phyloP scores from a whole-genome alignment of 306 rosid species.

The Datisca glomerata region DNA sequence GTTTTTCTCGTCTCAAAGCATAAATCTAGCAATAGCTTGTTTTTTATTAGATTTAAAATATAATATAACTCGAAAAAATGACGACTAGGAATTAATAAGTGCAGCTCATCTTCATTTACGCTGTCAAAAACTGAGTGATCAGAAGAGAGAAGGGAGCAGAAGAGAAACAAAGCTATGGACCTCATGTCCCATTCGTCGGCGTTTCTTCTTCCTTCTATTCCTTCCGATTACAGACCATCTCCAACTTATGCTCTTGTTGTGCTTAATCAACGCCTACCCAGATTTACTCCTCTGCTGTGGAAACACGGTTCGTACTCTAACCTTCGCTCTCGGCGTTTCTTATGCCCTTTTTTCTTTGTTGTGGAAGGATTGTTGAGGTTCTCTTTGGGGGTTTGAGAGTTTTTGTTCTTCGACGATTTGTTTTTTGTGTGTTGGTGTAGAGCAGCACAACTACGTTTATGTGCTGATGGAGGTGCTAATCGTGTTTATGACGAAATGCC shows the following conservation, averaged over 20 bases:
- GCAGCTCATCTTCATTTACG: too few species aligned
- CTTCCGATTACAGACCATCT: constrained; percentile 12
- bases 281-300: constrained; percentile 79
- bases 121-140: neutral
- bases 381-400: neutral
- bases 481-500: constrained; percentile 81
- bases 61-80: too few species aligned
- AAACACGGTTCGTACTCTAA: constrained; percentile 40
- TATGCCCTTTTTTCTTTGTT: neutral
- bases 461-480: constrained; percentile 98
- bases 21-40: too few species aligned
- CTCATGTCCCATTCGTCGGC: constrained; percentile 47
- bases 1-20: too few species aligned
- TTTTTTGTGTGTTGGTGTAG: constrained; percentile 19
- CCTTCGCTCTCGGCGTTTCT: neutral
- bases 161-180: constrained; percentile 28
- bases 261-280: constrained; percentile 77
- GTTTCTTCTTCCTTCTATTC: constrained; percentile 47
- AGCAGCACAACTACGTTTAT: constrained; percentile 58
- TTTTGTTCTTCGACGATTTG: neutral
- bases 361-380: neutral
- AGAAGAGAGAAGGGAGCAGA: neutral
- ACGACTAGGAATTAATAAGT: too few species aligned
- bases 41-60: too few species aligned
- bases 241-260: constrained; percentile 44